These are phyloP conservation scores for Cruciata laevipes DNA, from an alignment of 257 asterid genomes.

Conservation along the genomic window DNA sequence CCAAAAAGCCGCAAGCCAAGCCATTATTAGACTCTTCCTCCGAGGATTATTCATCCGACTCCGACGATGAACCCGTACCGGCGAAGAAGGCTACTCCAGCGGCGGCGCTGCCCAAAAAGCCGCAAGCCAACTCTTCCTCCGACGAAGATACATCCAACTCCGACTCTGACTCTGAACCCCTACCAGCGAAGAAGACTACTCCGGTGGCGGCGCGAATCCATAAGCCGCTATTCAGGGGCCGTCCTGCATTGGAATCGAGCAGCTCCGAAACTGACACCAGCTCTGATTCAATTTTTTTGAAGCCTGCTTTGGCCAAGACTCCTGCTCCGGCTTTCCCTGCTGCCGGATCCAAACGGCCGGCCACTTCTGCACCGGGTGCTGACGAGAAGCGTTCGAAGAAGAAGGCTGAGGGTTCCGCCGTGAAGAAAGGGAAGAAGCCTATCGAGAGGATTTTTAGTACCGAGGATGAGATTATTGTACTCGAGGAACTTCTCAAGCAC, in stretches of 20 bases:
- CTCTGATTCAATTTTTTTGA: no score
- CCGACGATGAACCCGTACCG: slow-evolving; percentile 35
- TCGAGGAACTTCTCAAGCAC: slow-evolving; percentile 50
- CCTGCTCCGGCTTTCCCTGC: slow-evolving; percentile 20
- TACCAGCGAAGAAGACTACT: no score
- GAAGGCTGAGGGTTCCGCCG: slow-evolving; percentile 20
- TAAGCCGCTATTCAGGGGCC: no score
- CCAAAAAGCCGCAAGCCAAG: slow-evolving; percentile 8
- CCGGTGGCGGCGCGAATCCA: no score
- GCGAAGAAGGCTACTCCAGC: slow-evolving; percentile 12
- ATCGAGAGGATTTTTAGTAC: slow-evolving; percentile 63
- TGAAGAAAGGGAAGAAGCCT: slow-evolving; percentile 22
- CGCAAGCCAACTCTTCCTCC: no score
- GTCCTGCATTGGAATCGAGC: no score
- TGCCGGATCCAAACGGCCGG: slow-evolving; percentile 32
- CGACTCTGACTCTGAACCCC: no score
- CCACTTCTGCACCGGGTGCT: slow-evolving; percentile 22
- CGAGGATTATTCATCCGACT: slow-evolving; percentile 30
- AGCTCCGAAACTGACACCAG: no score
- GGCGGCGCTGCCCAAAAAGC: slow-evolving; percentile 10
- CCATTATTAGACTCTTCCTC: slow-evolving; percentile 26
- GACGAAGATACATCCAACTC: no score
- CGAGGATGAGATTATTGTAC: slow-evolving; percentile 50
- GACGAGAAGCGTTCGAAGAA: slow-evolving; percentile 40
- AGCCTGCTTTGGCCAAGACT: no score